Conservation (phyloP, 345 rosid genomes). For the Bruguiera parviflora region DNA sequence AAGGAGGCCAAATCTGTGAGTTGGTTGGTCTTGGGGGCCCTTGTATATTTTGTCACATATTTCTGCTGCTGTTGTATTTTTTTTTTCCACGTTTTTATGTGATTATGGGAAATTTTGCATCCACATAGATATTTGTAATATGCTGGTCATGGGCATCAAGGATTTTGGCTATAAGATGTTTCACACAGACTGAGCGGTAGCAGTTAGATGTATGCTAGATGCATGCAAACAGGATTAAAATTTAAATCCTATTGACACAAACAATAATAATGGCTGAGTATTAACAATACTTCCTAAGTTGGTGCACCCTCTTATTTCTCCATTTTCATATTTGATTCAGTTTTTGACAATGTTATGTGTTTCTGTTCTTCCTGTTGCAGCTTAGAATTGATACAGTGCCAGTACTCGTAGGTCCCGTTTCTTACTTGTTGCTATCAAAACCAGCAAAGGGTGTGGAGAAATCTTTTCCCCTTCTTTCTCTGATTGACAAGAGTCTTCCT, state of each 20-base stretch:
- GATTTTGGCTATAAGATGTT: neutral
- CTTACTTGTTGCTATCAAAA: conserved; percentile 88
- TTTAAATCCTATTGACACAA: no score
- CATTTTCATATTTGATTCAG: neutral
- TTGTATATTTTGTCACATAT: neutral
- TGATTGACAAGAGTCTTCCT: conserved; percentile 76
- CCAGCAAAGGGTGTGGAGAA: conserved; percentile 91
- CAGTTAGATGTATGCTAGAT: no score
- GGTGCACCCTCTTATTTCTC: neutral
- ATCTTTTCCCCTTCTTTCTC: conserved; percentile 73
- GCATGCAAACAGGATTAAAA: no score
- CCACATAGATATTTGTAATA: neutral
- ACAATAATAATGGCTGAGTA: no score
- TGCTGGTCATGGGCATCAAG: neutral
- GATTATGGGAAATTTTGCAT: neutral
- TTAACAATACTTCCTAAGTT: neutral
- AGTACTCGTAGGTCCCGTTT: conserved; percentile 85
- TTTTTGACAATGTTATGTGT: neutral
- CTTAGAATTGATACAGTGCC: conserved; percentile 90
- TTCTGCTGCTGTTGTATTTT: neutral
- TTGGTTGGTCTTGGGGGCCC: neutral
- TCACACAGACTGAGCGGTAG: no score
- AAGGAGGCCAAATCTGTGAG: conserved; percentile 92
- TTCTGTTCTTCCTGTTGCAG: conserved; percentile 38
- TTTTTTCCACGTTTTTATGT: neutral